Evolutionary conservation across 225 moss, liverwort and hornwort species (phyloP).

Genomic region (Polytrichum formosum): DNA sequence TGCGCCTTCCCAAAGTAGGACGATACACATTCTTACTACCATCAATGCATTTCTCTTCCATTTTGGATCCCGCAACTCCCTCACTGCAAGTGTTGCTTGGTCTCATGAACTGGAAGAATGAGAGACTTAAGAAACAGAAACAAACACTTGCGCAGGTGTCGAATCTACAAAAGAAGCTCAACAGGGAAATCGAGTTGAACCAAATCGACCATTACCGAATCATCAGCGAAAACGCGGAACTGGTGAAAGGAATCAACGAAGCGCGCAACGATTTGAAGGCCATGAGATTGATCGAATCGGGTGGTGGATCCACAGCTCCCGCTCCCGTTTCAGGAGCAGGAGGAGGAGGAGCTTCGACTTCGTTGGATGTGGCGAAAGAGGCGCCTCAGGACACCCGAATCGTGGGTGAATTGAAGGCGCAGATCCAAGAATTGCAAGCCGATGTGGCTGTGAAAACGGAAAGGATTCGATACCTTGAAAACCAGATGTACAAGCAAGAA

Average conservation of each 20-base stretch:
- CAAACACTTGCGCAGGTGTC: constrained; percentile 36
- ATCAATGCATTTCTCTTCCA: too few relatives aligned
- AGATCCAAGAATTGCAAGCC: constrained; percentile 12
- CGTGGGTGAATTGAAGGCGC: constrained; percentile 19
- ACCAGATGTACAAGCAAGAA: constrained; percentile 7
- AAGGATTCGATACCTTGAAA: constrained; percentile 29
- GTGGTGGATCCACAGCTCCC: background rate
- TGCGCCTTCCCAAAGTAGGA: background rate
- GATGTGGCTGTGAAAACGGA: background rate
- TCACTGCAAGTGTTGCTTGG: too few relatives aligned
- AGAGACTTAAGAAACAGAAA: background rate
- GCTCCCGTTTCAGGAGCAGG: background rate
- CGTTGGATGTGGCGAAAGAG: background rate
- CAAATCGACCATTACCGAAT: constrained; percentile 41
- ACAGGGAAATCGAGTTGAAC: constrained; percentile 56
- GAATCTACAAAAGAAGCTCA: constrained; percentile 57
- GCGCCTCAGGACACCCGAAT: background rate
- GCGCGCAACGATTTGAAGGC: constrained; percentile 22
- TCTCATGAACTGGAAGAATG: background rate
- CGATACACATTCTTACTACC: too few relatives aligned
- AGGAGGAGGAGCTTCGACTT: too few relatives aligned
- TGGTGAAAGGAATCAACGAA: constrained; percentile 54
- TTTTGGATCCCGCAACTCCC: background rate
- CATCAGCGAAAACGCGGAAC: constrained; percentile 49
- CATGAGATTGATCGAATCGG: background rate